A percentile compares a stretch with the other conserved stretches of the same genome.
These are phyloP conservation scores for Fusarium siculi DNA, from an alignment of 2,329 filamentous ascomycete species.

Conservation along the genomic window DNA sequence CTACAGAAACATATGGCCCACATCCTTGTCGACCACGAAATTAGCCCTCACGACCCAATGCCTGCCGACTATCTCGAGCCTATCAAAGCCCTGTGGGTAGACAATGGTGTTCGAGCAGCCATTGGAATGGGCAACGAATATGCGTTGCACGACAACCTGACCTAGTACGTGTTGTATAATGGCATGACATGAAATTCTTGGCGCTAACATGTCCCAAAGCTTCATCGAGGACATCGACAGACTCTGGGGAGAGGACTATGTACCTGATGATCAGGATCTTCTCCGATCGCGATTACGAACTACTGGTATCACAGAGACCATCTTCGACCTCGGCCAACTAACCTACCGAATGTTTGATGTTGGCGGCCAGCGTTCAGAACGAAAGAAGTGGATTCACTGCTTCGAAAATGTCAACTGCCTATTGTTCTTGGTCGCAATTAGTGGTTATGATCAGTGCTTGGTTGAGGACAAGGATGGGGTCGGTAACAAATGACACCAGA, in stretches of 20 bases:
- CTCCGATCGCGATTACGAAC: conserved; percentile 89
- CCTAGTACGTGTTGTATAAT: conserved; percentile 73
- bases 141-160: conserved; percentile 93
- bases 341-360: conserved; percentile 98
- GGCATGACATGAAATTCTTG: neutral
- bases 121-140: conserved; percentile 96
- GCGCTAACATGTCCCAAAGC: conserved; percentile 58
- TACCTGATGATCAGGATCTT: conserved; percentile 94
- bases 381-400: conserved; percentile 98
- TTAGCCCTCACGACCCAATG: conserved; percentile 83
- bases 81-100: conserved; percentile 85
- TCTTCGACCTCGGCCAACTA: conserved; percentile 90
- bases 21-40: conserved; percentile 82
- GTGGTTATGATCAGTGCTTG: conserved; percentile 94
- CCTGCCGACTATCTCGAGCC: conserved; percentile 81
- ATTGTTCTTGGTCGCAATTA: conserved; percentile 93
- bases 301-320: conserved; percentile 94
- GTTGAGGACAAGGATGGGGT: conserved; percentile 97
- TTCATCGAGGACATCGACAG: conserved; percentile 85
- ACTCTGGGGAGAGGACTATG: conserved; percentile 79
- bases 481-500: conserved; percentile 52
- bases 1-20: conserved; percentile 79
- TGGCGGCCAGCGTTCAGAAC: conserved; percentile 89
- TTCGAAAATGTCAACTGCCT: conserved; percentile 95
- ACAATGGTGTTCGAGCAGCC: conserved; percentile 85